These are phyloP conservation scores for Fusarium coffeatum DNA, from an alignment of 2,329 filamentous ascomycete species.

Conservation along the genomic window DNA sequence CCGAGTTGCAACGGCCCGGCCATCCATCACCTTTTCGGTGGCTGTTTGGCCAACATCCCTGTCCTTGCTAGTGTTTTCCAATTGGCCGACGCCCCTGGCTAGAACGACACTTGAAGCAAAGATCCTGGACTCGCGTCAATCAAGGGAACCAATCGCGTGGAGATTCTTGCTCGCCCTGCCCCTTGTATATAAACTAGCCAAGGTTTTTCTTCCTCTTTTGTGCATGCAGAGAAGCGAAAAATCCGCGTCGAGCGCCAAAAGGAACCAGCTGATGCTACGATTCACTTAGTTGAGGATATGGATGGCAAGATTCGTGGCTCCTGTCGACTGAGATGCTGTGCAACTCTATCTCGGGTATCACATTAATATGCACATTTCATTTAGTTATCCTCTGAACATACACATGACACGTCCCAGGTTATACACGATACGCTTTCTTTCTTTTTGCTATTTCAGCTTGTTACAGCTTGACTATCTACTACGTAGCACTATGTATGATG, in stretches of 20 bases:
- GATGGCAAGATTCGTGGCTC: slow-evolving; percentile 25
- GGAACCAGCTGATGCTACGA: slow-evolving; percentile 19
- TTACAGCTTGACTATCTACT: slow-evolving; percentile 5
- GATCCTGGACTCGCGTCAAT: slow-evolving; percentile 35
- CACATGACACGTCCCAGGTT: slow-evolving; percentile 1
- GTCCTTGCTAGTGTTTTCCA: slow-evolving; percentile 7
- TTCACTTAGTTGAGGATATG: neutral
- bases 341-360: neutral
- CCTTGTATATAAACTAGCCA: slow-evolving; percentile 35
- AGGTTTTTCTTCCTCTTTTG: slow-evolving; percentile 22
- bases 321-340: slow-evolving; percentile 6
- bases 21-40: slow-evolving; percentile 16
- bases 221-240: slow-evolving; percentile 12
- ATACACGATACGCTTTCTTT: slow-evolving; percentile 16
- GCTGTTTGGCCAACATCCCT: slow-evolving; percentile 16
- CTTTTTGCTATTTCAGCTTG: slow-evolving; percentile 22
- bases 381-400: neutral
- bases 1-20: slow-evolving; percentile 34
- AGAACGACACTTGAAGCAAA: slow-evolving; percentile 34
- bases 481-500: neutral
- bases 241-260: slow-evolving; percentile 32
- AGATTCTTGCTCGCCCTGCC: slow-evolving; percentile 3
- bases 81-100: slow-evolving; percentile 41
- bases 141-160: slow-evolving; percentile 26
- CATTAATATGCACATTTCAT: neutral